Conservation (phyloP, 73 alveolate genomes). For the Symbiodinium natans region DNA sequence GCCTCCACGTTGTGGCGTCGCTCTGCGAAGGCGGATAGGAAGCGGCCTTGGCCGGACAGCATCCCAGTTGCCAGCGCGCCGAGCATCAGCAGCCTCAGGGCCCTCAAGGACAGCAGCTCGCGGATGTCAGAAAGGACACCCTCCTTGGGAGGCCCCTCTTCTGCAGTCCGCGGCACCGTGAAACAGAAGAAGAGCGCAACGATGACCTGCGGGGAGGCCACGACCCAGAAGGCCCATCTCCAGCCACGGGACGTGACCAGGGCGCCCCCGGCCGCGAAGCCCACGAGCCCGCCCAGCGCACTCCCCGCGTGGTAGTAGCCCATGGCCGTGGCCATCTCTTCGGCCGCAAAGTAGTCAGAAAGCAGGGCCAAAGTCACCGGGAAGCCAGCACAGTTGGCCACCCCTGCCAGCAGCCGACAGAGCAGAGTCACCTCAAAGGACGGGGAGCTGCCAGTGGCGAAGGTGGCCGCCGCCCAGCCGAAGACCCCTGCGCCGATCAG, state of each 20-base stretch:
- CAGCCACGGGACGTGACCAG: constrained; percentile 48
- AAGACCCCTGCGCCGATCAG: constrained; percentile 59
- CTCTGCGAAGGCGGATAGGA: constrained; percentile 50
- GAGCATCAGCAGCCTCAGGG: neutral
- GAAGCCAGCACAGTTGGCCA: constrained; percentile 80
- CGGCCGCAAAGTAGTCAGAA: constrained; percentile 46
- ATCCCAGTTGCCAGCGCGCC: constrained; percentile 1
- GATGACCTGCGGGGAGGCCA: constrained; percentile 34
- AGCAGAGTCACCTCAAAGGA: constrained; percentile 33
- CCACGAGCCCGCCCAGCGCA: constrained; percentile 58
- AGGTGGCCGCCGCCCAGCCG: constrained; percentile 50
- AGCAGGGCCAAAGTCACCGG: constrained; percentile 78
- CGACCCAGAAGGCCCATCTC: constrained; percentile 42
- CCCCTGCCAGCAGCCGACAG: constrained; percentile 56
- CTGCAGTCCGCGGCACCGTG: constrained; percentile 35
- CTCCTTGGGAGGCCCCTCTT: neutral
- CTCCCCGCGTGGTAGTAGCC: constrained; percentile 79
- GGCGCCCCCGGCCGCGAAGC: constrained; percentile 26
- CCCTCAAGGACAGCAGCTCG: neutral
- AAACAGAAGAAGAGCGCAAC: constrained; percentile 54
- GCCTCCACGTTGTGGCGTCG: constrained; percentile 6
- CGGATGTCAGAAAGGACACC: neutral
- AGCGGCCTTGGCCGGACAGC: constrained; percentile 58
- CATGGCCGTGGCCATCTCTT: constrained; percentile 84
- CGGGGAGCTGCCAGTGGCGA: constrained; percentile 32